Evolutionary conservation across 345 rosid genomes (phyloP).

Genomic region (Psidium guajava): DNA sequence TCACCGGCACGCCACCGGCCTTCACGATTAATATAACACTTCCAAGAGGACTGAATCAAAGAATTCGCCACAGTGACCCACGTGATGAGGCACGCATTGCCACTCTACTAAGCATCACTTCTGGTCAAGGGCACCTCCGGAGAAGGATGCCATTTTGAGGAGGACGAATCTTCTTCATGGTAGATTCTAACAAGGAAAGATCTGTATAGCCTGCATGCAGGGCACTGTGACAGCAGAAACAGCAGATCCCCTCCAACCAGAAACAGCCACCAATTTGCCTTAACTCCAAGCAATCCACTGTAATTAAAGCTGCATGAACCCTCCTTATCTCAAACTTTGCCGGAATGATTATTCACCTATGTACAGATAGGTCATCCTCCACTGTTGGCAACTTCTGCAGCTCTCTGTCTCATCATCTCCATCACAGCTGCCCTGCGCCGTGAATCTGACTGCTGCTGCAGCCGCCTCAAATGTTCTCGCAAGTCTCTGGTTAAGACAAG

Average conservation of each 20-base stretch:
- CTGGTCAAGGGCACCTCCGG: neutral
- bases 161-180: neutral
- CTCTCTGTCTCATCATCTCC: conserved; percentile 99
- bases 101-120: neutral
- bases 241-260: neutral
- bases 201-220: neutral
- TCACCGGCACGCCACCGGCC: neutral
- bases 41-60: neutral
- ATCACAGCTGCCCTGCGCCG: conserved; percentile 98
- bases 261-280: neutral
- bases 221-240: neutral
- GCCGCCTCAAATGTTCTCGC: conserved; percentile 85
- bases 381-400: conserved; percentile 92
- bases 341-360: conserved; percentile 4
- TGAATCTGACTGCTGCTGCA: conserved; percentile 95
- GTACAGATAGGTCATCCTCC: conserved; percentile 38
- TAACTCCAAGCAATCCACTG: neutral
- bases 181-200: neutral
- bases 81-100: neutral
- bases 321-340: neutral
- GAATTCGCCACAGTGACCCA: neutral
- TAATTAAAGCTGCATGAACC: neutral
- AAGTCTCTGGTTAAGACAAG: conserved; percentile 58
- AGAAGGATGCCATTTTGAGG: neutral
- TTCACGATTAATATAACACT: neutral